Base-by-base conservation (phyloP, 2,329 filamentous ascomycete species). In the Lasiodiplodia hormozganensis region DNA sequence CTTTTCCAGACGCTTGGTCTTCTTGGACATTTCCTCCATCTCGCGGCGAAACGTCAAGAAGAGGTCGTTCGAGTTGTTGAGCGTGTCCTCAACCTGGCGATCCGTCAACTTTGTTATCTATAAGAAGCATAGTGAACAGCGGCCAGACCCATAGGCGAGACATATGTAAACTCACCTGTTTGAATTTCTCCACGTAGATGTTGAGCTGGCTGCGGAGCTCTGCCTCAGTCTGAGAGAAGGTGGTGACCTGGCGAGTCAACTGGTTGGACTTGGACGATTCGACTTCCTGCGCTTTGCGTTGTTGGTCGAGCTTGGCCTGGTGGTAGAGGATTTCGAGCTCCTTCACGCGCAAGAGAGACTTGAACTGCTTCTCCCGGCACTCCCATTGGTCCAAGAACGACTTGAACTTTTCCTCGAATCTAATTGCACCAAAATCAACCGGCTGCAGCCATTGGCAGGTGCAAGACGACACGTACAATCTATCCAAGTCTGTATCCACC, bases 11-110 rank as follows among this genome's bases (percentile, higher is more conserved):
- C 94, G 90, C 81, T 97, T 97, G 6, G 95, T 97, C 84, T 98
- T 98, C 84, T 97, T 97, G 0, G 94, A 97, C 94, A 98, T 98
- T 77, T 98, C 96, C 82, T 98, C 96, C 94, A 98, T 98, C 82
- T 98, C 96, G 83, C 97, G 97, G 67, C 95, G 89, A 82, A 98
- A 98, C 0, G 96, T 97, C 73, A 97, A 85, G 81, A 98, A 98
- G 66, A 98, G 85, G 78, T 98, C 96, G 83, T 98, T 98, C 81
- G 93, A 97, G 79, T 97, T 98, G 82, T 97, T 98, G 64, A 98
- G 87, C 47, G 95, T 98, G 82, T 98, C 96, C 87, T 98, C 95
- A 78, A 98, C 95, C 95, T 98, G 84, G 58, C 28, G 51, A 40
- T 79, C 74, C 78, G 77, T 80, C 75, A 79, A 76, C 65, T 65